phyloP scores from a whole-genome alignment of 768 basidiomycete species.

The Glaciozyma martinii region DNA sequence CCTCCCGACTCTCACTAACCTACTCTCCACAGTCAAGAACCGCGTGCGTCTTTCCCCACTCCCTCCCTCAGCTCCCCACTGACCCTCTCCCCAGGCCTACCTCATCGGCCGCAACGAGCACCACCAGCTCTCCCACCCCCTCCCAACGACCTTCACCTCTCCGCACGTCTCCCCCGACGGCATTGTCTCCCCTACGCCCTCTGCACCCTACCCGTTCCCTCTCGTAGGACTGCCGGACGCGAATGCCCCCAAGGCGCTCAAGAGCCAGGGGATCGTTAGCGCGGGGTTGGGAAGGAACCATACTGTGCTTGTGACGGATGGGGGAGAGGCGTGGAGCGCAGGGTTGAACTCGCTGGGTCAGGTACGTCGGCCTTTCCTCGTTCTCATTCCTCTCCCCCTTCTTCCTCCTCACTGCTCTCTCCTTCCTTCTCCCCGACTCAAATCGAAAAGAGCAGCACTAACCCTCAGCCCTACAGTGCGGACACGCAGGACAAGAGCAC shows the following conservation, averaged over 20 bases:
- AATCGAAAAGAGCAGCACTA: background rate
- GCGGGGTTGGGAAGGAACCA: constrained; percentile 80
- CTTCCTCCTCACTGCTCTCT: constrained; percentile 1
- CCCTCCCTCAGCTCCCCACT: background rate
- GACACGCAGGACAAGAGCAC: constrained; percentile 57
- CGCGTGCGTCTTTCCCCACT: constrained; percentile 36
- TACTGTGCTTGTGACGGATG: constrained; percentile 68
- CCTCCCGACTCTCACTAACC: background rate
- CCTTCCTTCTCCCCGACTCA: background rate
- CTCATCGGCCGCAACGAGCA: constrained; percentile 71
- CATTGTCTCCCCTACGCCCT: constrained; percentile 9
- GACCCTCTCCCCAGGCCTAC: constrained; percentile 53
- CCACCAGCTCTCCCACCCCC: constrained; percentile 26
- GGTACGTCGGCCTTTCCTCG: constrained; percentile 45
- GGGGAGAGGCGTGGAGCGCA: constrained; percentile 72
- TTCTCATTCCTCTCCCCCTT: background rate
- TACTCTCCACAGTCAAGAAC: constrained; percentile 4
- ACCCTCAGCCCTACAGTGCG: constrained; percentile 49
- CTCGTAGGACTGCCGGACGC: constrained; percentile 52
- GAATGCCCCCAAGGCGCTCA: constrained; percentile 50
- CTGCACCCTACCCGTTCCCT: constrained; percentile 57
- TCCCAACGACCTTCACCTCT: constrained; percentile 4
- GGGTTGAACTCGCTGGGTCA: constrained; percentile 75
- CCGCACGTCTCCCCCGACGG: constrained; percentile 10
- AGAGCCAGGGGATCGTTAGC: constrained; percentile 54